Conservation (phyloP, 2,329 filamentous ascomycete genomes). For the Rhytidhysteron rufulum region DNA sequence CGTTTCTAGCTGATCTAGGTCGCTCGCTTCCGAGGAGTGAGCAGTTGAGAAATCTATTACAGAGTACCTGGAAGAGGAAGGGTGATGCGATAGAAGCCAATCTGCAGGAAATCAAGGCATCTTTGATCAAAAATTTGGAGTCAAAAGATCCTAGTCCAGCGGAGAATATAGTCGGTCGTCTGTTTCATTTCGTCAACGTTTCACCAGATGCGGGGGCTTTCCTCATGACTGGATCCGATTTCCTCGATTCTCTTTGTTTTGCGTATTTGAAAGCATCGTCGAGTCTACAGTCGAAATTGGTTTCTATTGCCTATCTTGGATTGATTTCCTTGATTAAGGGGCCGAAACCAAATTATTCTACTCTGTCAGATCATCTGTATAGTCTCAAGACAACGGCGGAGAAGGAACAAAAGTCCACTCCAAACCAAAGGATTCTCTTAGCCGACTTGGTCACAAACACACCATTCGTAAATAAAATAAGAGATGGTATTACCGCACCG, state of each 20-base stretch:
- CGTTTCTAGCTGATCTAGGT: slow-evolving; percentile 65
- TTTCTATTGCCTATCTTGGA: slow-evolving; percentile 72
- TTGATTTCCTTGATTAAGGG: slow-evolving; percentile 67
- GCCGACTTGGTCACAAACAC: slow-evolving; percentile 78
- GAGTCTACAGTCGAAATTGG: slow-evolving; percentile 60
- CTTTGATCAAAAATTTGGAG: slow-evolving; percentile 61
- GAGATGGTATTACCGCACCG: slow-evolving; percentile 48
- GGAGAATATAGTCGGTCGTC: slow-evolving; percentile 52
- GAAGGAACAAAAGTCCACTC: slow-evolving; percentile 46
- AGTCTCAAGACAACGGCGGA: slow-evolving; percentile 70
- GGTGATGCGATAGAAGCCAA: slow-evolving; percentile 50
- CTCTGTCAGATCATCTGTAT: slow-evolving; percentile 80
- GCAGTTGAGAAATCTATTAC: slow-evolving; percentile 48
- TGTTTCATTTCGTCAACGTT: slow-evolving; percentile 62
- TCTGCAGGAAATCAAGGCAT: slow-evolving; percentile 58
- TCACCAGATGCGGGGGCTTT: slow-evolving; percentile 56
- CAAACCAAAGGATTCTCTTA: slow-evolving; percentile 59
- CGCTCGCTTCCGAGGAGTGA: slow-evolving; percentile 64
- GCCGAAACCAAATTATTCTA: slow-evolving; percentile 65
- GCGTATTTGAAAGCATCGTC: slow-evolving; percentile 64
- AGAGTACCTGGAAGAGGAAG: slow-evolving; percentile 51
- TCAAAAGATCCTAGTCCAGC: slow-evolving; percentile 55
- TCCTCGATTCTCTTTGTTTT: slow-evolving; percentile 69
- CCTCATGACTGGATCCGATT: slow-evolving; percentile 82
- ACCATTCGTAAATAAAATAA: slow-evolving; percentile 64